Base-by-base conservation (phyloP, 176 grass and related monocot species). In the Musa troglodytarum region DNA sequence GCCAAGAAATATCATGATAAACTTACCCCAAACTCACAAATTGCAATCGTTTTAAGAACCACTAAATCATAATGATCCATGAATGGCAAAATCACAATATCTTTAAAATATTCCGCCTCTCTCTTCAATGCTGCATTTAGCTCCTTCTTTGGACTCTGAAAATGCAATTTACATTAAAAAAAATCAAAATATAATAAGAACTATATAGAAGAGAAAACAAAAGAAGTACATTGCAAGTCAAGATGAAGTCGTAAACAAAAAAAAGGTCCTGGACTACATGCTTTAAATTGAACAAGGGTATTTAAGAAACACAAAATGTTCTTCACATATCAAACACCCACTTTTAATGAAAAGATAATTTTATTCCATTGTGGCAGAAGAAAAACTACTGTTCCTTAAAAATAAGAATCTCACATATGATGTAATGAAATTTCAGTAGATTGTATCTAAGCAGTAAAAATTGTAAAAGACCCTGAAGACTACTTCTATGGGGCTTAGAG, bases 11-110 rank as follows among this genome's bases (percentile, higher is more conserved):
- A 34, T 68, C 65, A 56, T 28, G 52, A 43, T 66, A 22, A 5
- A 84, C 82, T 87, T 75, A 91, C 95, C 80, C 94, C 90, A 54
- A 82, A 94, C 78, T 99, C 80, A 86, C 90, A 89, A 84, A 99
- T 94, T 11, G 95, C 90, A 49, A 91, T 86, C 65, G 95, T 93
- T 89, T 99, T 99, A 57, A 99, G 95, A 80, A 99, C 95, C 65
- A 94, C 95, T 49, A 99, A 75, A 52, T 99, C 95, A 73, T 99
- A 99, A 51, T 82, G 90, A 65, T 94, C 90, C 14, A 99, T 82
- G 50, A 94, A 99, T 51, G 95, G 95, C 72, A 99, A 64, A 72
- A 99, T 94, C 20, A 94, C 82, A 72, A 94, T 74, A 29, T 94
- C 95, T 55, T 81, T 84, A 77, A 99, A 99, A 85, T 94, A 93